phyloP scores from a whole-genome alignment of 257 asterid genomes.

The Marsdenia floribunda region DNA sequence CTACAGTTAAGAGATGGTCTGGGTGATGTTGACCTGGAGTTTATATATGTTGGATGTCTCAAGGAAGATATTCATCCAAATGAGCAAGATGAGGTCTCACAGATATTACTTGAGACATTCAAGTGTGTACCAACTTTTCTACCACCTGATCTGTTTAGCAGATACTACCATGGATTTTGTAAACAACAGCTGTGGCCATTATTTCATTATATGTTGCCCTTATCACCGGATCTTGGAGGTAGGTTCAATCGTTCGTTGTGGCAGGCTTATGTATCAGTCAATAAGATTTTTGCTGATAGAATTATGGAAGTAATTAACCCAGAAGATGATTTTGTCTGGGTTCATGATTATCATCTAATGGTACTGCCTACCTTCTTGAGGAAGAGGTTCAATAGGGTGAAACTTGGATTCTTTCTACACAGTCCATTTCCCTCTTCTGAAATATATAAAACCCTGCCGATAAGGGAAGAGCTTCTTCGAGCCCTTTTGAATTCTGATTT shows the following conservation, averaged over 20 bases:
- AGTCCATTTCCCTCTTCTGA: constrained; percentile 88
- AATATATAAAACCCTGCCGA: constrained; percentile 72
- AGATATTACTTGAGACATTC: constrained; percentile 67
- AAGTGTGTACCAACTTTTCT: constrained; percentile 79
- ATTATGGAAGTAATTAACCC: constrained; percentile 92
- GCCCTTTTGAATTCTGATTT: constrained; percentile 74
- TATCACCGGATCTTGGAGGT: constrained; percentile 85
- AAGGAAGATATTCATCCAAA: constrained; percentile 79
- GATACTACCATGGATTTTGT: constrained; percentile 79
- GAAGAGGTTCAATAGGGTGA: constrained; percentile 78
- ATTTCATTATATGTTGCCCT: constrained; percentile 84
- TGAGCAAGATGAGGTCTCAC: constrained; percentile 85
- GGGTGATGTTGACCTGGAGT: constrained; percentile 64
- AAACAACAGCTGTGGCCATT: constrained; percentile 85
- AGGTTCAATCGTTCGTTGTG: constrained; percentile 64
- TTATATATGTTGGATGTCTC: constrained; percentile 79
- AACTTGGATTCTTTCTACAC: constrained; percentile 81
- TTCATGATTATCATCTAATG: constrained; percentile 85
- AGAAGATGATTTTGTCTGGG: constrained; percentile 84
- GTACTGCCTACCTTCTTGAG: constrained; percentile 83
- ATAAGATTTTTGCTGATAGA: constrained; percentile 82
- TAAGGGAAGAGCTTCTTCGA: constrained; percentile 69
- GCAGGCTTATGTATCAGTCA: constrained; percentile 90
- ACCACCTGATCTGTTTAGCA: constrained; percentile 60
- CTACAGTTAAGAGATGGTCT: constrained; percentile 72